Base-by-base conservation (phyloP, 108 stramenopile species). In the Chaetoceros tenuissimus region DNA sequence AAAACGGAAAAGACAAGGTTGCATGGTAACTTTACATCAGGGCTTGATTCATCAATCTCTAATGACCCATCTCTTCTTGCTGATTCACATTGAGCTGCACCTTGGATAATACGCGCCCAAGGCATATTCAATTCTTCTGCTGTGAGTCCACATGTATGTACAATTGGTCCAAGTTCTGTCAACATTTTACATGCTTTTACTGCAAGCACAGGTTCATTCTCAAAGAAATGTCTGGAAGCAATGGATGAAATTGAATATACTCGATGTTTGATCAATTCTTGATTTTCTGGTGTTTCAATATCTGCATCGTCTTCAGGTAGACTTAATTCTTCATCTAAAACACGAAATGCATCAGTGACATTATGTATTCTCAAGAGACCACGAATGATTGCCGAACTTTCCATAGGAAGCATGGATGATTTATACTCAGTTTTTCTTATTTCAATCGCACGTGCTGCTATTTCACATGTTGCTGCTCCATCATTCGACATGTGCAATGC, bases 171-270 rank as follows among this genome's bases (percentile, higher is more conserved):
- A 68, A 92, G 59, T 25, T 73, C 67, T 21, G 73, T 63, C 59
- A 92, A 58, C 57, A 70, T 73, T 46, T 69, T 53, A 49, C 80
- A 74, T 0, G 84, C 84, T 22, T 64, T 2, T 2, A 92, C 78
- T 21, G 75, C 86, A 28, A 52, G 44, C 19, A 63, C 63, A 1
- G 82, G 84, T 60, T 85, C 74, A 8, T 57, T 67, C 57, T 84
- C 75, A 53, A 80, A 88, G 55, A 92, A 80, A 64, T 88, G 80
- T 13, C 85, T 74, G 8, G 90, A 92, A 24, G 84, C 80, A 54
- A 92, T 84, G 1, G 86, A 88, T 28, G 64, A 72, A 30, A 92
- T 63, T 7, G 84, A 69, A 20, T 70, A 55, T n/a, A 84, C 86
- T n/a, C 90, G 65, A 56, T 84, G 78, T 56, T 78, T 78, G 26